A percentile compares a stretch with the other conserved stretches of the same genome.
Conservation (phyloP, 768 basidiomycete genomes). For the Plicaturopsis crispa region DNA sequence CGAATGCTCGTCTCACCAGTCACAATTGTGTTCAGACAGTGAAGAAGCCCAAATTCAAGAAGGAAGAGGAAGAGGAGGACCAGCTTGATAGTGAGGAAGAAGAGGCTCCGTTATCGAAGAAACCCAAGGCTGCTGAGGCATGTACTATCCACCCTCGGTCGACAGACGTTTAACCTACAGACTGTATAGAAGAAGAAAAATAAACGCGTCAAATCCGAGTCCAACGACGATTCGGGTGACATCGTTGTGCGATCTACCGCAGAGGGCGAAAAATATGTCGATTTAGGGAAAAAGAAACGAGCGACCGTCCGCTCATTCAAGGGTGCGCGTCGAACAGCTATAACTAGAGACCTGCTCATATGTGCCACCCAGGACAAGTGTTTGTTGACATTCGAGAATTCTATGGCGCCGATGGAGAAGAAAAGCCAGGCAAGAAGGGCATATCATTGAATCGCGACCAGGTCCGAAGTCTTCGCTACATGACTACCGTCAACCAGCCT, state of each 20-base stretch:
- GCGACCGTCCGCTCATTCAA: conserved; percentile 48
- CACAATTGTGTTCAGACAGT: conserved; percentile 3
- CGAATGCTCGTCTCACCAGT: background rate
- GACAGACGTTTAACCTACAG: background rate
- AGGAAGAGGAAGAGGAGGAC: background rate
- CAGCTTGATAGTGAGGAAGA: background rate
- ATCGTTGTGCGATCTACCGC: conserved; percentile 8
- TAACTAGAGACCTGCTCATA: background rate
- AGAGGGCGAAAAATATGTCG: conserved; percentile 41
- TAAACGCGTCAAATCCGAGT: background rate
- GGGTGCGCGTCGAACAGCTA: conserved; percentile 18
- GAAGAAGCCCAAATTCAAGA: conserved; percentile 29
- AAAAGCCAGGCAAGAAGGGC: conserved; percentile 79
- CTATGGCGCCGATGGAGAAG: conserved; percentile 43
- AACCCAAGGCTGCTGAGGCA: background rate
- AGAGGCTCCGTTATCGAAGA: background rate
- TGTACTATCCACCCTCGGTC: background rate
- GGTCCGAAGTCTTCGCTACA: conserved; percentile 23
- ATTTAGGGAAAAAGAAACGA: conserved; percentile 67
- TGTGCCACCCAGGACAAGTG: conserved; percentile 39
- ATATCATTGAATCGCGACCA: conserved; percentile 62
- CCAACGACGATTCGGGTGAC: conserved; percentile 4
- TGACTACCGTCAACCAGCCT: background rate
- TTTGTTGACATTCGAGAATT: conserved; percentile 73
- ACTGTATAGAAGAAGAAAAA: background rate